Conservation (phyloP, 768 basidiomycete species). For the Lactarius evosmus region DNA sequence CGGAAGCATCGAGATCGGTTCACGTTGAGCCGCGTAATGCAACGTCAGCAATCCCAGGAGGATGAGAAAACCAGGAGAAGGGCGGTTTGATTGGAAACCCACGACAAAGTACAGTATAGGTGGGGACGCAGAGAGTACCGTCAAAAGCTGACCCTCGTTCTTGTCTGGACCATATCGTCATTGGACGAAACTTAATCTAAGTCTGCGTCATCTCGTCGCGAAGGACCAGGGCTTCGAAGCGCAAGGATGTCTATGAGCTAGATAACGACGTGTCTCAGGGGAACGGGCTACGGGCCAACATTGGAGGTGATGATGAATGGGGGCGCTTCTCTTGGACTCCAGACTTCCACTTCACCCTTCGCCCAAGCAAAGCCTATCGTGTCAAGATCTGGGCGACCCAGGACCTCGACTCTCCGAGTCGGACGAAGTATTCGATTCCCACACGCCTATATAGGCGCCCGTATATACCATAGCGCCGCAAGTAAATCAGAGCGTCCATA, state of each 20-base stretch:
- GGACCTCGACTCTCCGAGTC: neutral
- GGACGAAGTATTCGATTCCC: neutral
- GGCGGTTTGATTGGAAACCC: neutral
- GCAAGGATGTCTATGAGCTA: neutral
- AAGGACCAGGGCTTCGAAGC: neutral
- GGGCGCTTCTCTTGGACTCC: neutral
- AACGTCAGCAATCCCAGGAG: too few species aligned
- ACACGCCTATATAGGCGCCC: slow-evolving; percentile 1
- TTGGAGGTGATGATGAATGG: neutral
- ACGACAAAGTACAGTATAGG: too few species aligned
- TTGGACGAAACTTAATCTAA: neutral
- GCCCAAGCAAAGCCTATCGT: neutral
- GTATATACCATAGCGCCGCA: too few species aligned
- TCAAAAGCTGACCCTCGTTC: neutral
- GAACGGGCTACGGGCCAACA: neutral
- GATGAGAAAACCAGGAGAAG: too few species aligned
- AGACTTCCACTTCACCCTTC: neutral
- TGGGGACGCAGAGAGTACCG: too few species aligned
- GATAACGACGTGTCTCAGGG: neutral
- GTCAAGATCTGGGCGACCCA: neutral
- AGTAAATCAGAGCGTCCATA: neutral
- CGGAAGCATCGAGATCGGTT: too few species aligned
- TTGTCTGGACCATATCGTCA: neutral
- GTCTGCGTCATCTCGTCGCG: neutral
- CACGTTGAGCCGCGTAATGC: too few species aligned